phyloP scores from a whole-genome alignment of 2,329 filamentous ascomycete genomes.

The Beauveria sp. region DNA sequence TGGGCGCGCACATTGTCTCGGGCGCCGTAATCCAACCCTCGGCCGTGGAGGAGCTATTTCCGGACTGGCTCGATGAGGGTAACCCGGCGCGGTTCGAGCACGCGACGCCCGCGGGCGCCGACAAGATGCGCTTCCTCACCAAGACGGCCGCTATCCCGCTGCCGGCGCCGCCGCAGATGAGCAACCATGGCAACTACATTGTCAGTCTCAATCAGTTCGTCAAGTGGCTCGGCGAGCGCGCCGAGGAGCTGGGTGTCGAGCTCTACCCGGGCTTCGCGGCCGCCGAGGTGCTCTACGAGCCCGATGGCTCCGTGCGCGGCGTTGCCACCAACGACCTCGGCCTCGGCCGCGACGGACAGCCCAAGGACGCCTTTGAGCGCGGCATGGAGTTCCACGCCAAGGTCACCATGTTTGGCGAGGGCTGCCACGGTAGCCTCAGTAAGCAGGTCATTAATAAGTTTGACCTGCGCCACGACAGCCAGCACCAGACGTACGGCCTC shows the following conservation, averaged over 20 bases:
- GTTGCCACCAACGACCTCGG: constrained; percentile 96
- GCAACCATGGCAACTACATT: constrained; percentile 97
- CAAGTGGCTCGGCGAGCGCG: constrained; percentile 91
- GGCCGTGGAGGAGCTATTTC: constrained; percentile 81
- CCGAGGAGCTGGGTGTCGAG: constrained; percentile 94
- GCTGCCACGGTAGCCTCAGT: constrained; percentile 88
- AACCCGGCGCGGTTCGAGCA: constrained; percentile 84
- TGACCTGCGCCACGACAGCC: constrained; percentile 78
- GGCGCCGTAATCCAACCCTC: constrained; percentile 91
- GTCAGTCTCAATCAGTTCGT: constrained; percentile 90
- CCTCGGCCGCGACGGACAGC: constrained; percentile 69
- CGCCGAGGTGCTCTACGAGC: constrained; percentile 79
- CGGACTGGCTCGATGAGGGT: constrained; percentile 84
- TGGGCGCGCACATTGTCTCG: constrained; percentile 91
- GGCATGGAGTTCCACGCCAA: constrained; percentile 98
- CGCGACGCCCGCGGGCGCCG: constrained; percentile 72
- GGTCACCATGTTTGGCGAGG: constrained; percentile 86
- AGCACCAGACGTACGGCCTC: constrained; percentile 90
- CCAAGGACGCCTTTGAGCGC: constrained; percentile 86
- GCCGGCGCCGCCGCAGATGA: constrained; percentile 91
- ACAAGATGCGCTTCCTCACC: constrained; percentile 92
- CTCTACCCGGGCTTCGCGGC: constrained; percentile 95
- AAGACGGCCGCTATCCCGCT: constrained; percentile 70
- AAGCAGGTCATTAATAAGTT: constrained; percentile 96
- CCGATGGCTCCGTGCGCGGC: constrained; percentile 82